Conservation (phyloP, 257 asterid genomes). For the Salvia miltiorrhiza region DNA sequence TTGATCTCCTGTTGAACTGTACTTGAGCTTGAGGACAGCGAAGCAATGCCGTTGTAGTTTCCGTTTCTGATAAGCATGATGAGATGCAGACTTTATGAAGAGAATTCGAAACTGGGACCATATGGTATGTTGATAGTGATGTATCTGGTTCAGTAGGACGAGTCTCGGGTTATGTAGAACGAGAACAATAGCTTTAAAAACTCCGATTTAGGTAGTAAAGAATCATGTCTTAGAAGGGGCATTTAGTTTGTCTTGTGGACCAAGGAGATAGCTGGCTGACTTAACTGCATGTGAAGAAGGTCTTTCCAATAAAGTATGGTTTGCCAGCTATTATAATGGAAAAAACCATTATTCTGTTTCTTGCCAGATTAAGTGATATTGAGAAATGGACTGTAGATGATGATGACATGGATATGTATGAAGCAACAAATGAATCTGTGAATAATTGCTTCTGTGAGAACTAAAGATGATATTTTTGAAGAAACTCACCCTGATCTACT, state of each 20-base stretch:
- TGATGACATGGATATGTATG: not conserved
- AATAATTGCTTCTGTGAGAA: not conserved
- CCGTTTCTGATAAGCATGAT: slow-evolving; percentile 1
- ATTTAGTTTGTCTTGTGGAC: slow-evolving; percentile 23
- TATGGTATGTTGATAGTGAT: slow-evolving; percentile 6
- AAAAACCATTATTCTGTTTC: slow-evolving; percentile 15
- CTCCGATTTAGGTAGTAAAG: not conserved
- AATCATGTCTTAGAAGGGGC: not conserved
- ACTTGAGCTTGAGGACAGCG: not conserved
- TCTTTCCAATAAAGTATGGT: slow-evolving; percentile 14
- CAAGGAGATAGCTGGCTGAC: slow-evolving; percentile 31
- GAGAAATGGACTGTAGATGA: not conserved
- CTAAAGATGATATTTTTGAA: not conserved
- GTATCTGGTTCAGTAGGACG: not conserved
- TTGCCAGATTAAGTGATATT: slow-evolving; percentile 1
- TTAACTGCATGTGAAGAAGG: slow-evolving; percentile 32
- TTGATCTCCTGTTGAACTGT: not conserved
- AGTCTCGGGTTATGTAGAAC: slow-evolving; percentile 17
- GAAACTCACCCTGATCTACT: not conserved
- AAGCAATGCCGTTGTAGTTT: not conserved
- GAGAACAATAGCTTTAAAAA: not conserved
- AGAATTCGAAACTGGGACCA: slow-evolving; percentile 2
- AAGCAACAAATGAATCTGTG: not conserved
- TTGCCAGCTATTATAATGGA: slow-evolving; percentile 30
- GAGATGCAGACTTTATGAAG: not conserved